A percentile compares a stretch with the other conserved stretches of the same genome.
Evolutionary conservation across 345 rosid species (phyloP).

Genomic region (Eucalyptus globulus): DNA sequence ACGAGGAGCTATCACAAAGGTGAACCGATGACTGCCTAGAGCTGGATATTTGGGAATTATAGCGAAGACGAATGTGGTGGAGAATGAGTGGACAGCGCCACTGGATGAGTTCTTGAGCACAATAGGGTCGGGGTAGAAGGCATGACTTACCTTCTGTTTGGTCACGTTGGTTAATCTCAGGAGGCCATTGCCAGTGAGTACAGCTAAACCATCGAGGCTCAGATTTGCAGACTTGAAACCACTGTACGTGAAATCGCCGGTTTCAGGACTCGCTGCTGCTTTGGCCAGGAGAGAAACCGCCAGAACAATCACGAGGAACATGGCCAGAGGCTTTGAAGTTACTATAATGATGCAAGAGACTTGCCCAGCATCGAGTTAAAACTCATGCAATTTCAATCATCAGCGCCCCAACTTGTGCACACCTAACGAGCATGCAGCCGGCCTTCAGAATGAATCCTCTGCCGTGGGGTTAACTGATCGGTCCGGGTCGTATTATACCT

Average conservation of each 20-base stretch:
- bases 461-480: background rate
- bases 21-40: conserved; percentile 33
- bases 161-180: too few species aligned
- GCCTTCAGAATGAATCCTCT: background rate
- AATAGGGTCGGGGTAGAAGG: conserved; percentile 21
- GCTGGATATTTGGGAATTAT: conserved; percentile 14
- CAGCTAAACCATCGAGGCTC: conserved; percentile 15
- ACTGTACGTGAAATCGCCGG: background rate
- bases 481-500: background rate
- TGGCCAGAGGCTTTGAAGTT: background rate
- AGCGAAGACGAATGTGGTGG: conserved; percentile 44
- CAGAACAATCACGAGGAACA: background rate
- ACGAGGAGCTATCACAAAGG: conserved; percentile 40
- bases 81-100: conserved; percentile 18
- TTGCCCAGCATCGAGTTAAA: background rate
- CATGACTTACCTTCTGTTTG: conserved; percentile 1
- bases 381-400: background rate
- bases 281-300: background rate
- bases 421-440: background rate
- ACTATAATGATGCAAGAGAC: background rate
- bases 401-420: background rate
- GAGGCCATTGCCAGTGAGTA: too few species aligned
- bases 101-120: conserved; percentile 24
- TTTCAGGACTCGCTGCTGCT: background rate
- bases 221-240: conserved; percentile 5